Evolutionary conservation across 768 basidiomycete genomes (phyloP).

Genomic region (Lactarius pseudohatsudake): DNA sequence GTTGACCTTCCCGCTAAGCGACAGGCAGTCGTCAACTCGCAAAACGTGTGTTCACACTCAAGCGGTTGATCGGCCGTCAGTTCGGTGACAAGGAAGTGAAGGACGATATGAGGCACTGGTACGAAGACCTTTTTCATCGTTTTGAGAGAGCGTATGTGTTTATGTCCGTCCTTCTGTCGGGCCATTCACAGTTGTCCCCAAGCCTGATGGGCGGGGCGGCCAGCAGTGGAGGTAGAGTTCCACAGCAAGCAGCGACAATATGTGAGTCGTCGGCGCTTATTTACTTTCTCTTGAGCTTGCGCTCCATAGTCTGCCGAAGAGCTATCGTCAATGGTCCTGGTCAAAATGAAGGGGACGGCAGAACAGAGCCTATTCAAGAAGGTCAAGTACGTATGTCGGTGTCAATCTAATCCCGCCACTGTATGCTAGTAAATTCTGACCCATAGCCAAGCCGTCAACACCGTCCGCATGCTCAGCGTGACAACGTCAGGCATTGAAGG

Average conservation of each 20-base stretch:
- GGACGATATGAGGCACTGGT: slow-evolving; percentile 87
- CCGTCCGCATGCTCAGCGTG: slow-evolving; percentile 96
- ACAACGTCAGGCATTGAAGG: slow-evolving; percentile 99
- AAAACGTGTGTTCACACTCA: slow-evolving; percentile 95
- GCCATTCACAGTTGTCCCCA: slow-evolving; percentile 79
- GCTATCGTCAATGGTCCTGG: slow-evolving; percentile 81
- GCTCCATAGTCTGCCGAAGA: slow-evolving; percentile 55
- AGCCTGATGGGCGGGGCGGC: slow-evolving; percentile 70
- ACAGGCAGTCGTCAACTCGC: slow-evolving; percentile 93
- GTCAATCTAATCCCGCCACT: neutral
- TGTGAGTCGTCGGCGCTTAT: slow-evolving; percentile 45
- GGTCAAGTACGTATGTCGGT: slow-evolving; percentile 71
- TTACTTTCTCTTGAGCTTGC: neutral
- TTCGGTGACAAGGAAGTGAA: slow-evolving; percentile 93
- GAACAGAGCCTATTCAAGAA: slow-evolving; percentile 91
- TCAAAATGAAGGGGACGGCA: slow-evolving; percentile 95
- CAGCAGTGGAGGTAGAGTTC: slow-evolving; percentile 82
- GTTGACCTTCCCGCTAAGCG: slow-evolving; percentile 96
- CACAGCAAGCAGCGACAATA: slow-evolving; percentile 79
- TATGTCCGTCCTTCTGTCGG: slow-evolving; percentile 37
- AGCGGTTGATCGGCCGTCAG: slow-evolving; percentile 92
- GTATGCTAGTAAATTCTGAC: slow-evolving; percentile 7
- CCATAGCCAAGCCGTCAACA: slow-evolving; percentile 80
- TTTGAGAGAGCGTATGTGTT: neutral
- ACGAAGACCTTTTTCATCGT: slow-evolving; percentile 27